Evolutionary conservation across 805 yeast species (phyloP).

Genomic region (Metschnikowia cerradonensis): DNA sequence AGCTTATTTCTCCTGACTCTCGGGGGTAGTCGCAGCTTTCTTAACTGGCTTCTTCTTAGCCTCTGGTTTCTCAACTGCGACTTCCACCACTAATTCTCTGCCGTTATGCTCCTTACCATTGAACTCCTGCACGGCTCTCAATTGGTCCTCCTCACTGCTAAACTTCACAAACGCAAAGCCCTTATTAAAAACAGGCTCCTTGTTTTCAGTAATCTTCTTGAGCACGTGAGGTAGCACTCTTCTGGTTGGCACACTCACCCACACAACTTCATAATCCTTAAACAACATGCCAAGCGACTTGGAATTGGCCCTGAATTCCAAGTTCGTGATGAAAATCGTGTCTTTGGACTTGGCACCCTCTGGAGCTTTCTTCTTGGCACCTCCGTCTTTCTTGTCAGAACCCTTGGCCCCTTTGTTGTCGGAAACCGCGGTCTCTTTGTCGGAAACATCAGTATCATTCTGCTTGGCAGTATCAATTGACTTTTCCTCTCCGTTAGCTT

Average conservation of each 20-base stretch:
- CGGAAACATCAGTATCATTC: background rate
- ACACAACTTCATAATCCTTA: constrained; percentile 47
- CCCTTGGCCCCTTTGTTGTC: constrained; percentile 1
- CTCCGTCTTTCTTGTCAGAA: constrained; percentile 1
- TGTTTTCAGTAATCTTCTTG: constrained; percentile 42
- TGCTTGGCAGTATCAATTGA: background rate
- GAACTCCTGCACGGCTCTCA: constrained; percentile 66
- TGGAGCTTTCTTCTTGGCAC: constrained; percentile 19
- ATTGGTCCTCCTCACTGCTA: constrained; percentile 57
- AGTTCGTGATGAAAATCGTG: constrained; percentile 59
- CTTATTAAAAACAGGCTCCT: constrained; percentile 42
- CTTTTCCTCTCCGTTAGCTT: constrained; percentile 1
- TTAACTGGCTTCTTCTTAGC: background rate
- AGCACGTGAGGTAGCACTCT: constrained; percentile 42
- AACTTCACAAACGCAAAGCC: constrained; percentile 68
- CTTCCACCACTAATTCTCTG: constrained; percentile 59
- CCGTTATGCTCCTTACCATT: constrained; percentile 64
- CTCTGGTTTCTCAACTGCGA: constrained; percentile 59
- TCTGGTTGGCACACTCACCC: constrained; percentile 58
- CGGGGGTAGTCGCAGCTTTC: background rate
- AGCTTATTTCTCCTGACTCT: background rate
- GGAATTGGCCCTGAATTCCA: constrained; percentile 48
- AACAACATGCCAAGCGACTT: constrained; percentile 45
- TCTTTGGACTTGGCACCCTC: constrained; percentile 54
- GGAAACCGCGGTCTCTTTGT: background rate